Conservation (phyloP, 1,139 yeast species). For the Pichia sp. region DNA sequence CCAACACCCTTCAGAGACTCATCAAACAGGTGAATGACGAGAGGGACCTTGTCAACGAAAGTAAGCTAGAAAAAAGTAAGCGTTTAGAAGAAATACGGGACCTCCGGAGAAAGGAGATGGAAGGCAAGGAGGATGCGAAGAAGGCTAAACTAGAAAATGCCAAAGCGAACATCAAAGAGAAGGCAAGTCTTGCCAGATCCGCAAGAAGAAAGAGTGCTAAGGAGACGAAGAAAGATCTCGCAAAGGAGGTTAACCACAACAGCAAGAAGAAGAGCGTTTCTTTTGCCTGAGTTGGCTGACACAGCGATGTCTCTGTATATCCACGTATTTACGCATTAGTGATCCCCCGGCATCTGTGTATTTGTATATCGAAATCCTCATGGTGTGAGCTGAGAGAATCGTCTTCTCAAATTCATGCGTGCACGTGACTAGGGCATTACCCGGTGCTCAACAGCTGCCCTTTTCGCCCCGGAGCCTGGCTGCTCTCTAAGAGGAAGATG, state of each 20-base stretch:
- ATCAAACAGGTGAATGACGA: slow-evolving; percentile 79
- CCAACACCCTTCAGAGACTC: slow-evolving; percentile 59
- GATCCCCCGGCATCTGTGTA: neutral
- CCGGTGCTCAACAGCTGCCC: neutral
- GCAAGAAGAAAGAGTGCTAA: slow-evolving; percentile 68
- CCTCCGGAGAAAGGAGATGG: slow-evolving; percentile 79
- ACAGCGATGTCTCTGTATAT: neutral
- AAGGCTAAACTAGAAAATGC: slow-evolving; percentile 66
- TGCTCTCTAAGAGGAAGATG: neutral
- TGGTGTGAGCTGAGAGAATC: neutral
- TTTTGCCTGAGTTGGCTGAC: slow-evolving; percentile 26
- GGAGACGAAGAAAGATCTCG: slow-evolving; percentile 36
- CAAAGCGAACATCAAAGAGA: slow-evolving; percentile 70
- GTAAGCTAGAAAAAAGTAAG: slow-evolving; percentile 83
- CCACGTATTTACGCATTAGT: too few species aligned
- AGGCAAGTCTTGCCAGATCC: slow-evolving; percentile 64
- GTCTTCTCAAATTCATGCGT: neutral
- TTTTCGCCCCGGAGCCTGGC: neutral
- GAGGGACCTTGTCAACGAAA: slow-evolving; percentile 76
- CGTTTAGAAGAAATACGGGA: slow-evolving; percentile 89
- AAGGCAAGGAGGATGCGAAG: slow-evolving; percentile 72
- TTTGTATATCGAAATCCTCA: neutral
- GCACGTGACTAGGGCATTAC: neutral
- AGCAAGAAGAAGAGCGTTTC: slow-evolving; percentile 33
- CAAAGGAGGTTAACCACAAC: slow-evolving; percentile 32